Base-by-base conservation (phyloP, 306 rosid species). In the Citrullus colocynthis region DNA sequence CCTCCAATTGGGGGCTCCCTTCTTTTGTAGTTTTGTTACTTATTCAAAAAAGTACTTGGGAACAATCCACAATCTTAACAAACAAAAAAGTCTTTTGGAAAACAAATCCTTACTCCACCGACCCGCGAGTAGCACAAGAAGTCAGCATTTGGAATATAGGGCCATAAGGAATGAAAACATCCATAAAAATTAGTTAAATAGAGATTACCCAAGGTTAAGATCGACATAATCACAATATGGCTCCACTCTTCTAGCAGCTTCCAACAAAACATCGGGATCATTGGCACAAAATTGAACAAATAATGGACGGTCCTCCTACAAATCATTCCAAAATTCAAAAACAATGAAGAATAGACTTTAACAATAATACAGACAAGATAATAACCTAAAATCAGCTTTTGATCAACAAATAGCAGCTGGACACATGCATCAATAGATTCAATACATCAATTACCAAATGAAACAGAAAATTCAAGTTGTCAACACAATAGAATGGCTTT, bases 241-340 rank as follows among this genome's bases (percentile, higher is more conserved):
- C 76, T 91, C 96, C 55, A 92, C 98, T 78, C 80, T 89, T 78
- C 83, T 84, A 37, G 99, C 97, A 77, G 97, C 97, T 78, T 89
- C 96, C 83, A 96, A 76, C 64, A 92, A 86, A 37, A 83, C 80
- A 63, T 87, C 93, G 5, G 98, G 96, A 64, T 96, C 93, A 76
- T 92, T 96, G 17, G 99, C 97, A 80, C 99, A 96, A 84, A 96
- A 96, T 63, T 92, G 99, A 64, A 92, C 98, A 88, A 92, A 92
- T 45, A 96, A 83, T 0, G 99, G 98, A 34, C 93, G 89, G 80
- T 96, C 99, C 85, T 85, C 92, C 88, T 88, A 84, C 80, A 83
- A 48, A 49, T 42, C 51, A 54, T 36, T 24, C 66, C 21, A 51
- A 73, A 16, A 13, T 55, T 48, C 8, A 77, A 32, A n/a, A 49